Base-by-base conservation (phyloP, 2,329 filamentous ascomycete genomes). In the Colletotrichum sojae region DNA sequence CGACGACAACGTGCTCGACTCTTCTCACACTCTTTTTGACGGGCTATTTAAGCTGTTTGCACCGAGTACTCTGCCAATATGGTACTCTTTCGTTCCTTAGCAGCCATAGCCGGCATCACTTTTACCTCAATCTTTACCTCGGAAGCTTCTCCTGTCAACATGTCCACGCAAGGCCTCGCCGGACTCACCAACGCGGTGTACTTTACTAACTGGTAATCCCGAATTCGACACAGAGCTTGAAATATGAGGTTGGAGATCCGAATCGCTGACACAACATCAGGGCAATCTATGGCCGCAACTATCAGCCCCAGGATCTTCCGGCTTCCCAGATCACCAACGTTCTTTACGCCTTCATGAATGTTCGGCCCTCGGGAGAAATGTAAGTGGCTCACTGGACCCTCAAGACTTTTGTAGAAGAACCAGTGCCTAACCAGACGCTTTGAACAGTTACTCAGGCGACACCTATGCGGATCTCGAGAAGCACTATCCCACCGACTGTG, bases 281-380 rank as follows among this genome's bases (percentile, higher is more conserved):
- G 92, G 91, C 88, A 49, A 92, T 94, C 58, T 96, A 97, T 75
- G 90, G 83, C 25, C 87, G 93, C 63, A 88, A 92, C 71, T 94
- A 91, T 76, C 86, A 92, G 64, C 91, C 93, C 0, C 86, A 91
- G 59, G 85, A 94, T 73, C 85, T 97, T 9, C 91, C 91, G 0
- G 88, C 85, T 2, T 84, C 88, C 2, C 84, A 94, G 71, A 82
- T 97, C 59, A 95, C 92, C 0, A 93, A 96, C 74, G 84, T 97
- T 2, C 85, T 97, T 2, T 97, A 89, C 75, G 87, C 94, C 2
- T 97, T 97, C 79, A 92, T 93, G 74, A 95, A 97, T 76, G 79
- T 97, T 18, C 83, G 84, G 9, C 78, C 87, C 0, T 88, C 91
- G 61, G 94, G 94, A 40, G 91, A 93, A 74, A 92, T 95, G 80